Conservation (phyloP, 2,329 filamentous ascomycete species). For the Pseudopithomyces maydicus region DNA sequence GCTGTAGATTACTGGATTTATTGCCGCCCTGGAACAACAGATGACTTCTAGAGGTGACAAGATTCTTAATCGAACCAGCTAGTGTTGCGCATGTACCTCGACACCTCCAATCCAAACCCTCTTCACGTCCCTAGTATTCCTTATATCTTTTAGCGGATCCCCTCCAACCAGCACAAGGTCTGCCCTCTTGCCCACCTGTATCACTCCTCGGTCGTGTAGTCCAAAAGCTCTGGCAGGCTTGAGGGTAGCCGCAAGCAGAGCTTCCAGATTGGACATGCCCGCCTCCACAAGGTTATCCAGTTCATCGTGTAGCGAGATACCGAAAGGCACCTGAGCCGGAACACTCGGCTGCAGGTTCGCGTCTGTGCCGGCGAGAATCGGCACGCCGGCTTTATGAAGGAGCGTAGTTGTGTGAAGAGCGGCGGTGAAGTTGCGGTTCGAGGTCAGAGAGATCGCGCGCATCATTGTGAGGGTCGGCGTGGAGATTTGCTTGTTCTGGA, state of each 20-base stretch:
- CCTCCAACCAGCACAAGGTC: constrained; percentile 7
- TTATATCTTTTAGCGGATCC: constrained; percentile 7
- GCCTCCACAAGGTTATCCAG: constrained; percentile 22
- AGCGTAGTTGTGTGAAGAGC: constrained; percentile 4
- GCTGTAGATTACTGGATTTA: no score
- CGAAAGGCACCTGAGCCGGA: constrained; percentile 24
- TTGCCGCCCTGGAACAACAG: no score
- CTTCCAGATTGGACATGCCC: constrained; percentile 29
- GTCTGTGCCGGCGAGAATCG: constrained; percentile 37
- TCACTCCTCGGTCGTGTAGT: constrained; percentile 31
- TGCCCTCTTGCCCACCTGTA: constrained; percentile 12
- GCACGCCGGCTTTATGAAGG: constrained; percentile 27
- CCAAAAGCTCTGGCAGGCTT: constrained; percentile 28
- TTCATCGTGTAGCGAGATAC: constrained; percentile 26
- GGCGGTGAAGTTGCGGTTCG: not conserved
- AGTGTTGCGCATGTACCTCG: not conserved
- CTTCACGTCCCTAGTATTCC: constrained; percentile 7
- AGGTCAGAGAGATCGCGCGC: not conserved
- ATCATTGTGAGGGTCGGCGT: constrained; percentile 11
- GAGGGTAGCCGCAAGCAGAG: constrained; percentile 27
- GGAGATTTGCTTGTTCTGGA: not conserved
- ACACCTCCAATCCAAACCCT: constrained; percentile 7
- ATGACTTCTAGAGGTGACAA: not conserved
- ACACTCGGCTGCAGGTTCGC: constrained; percentile 25
- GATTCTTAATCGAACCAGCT: not conserved